phyloP scores from a whole-genome alignment of 2,329 filamentous ascomycete species.

The Epichloe sibirici region DNA sequence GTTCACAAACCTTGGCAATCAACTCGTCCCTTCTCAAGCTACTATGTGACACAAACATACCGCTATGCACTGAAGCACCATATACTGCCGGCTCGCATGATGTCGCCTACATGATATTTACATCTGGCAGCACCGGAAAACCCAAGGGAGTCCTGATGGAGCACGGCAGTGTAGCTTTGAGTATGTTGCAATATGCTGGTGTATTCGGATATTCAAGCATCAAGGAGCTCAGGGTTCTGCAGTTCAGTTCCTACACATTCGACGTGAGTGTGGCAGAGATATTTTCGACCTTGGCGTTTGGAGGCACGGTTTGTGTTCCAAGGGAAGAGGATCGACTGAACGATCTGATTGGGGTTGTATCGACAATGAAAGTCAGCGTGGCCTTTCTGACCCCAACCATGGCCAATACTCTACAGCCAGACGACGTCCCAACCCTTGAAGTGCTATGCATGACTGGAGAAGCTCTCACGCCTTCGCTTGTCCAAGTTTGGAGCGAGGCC shows the following conservation, averaged over 20 bases:
- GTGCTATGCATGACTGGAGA: not conserved
- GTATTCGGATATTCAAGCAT: not conserved
- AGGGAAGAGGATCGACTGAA: slow-evolving; percentile 9
- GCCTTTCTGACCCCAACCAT: slow-evolving; percentile 1
- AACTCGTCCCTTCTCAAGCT: not conserved
- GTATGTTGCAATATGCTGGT: not conserved
- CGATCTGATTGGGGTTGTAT: slow-evolving; percentile 4
- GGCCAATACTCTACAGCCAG: not conserved
- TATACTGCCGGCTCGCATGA: not conserved
- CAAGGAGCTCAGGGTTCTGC: not conserved
- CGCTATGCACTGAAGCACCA: not conserved
- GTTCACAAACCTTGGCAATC: not conserved
- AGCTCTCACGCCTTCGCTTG: not conserved
- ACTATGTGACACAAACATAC: not conserved
- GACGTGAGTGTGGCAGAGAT: slow-evolving; percentile 10
- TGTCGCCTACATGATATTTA: not conserved
- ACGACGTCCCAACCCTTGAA: not conserved
- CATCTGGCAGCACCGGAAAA: not conserved
- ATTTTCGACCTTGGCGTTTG: slow-evolving; percentile 7
- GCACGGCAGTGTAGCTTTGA: not conserved
- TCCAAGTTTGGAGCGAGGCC: not conserved
- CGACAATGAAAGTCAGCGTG: not conserved
- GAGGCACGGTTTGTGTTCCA: slow-evolving; percentile 10
- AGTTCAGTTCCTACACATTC: slow-evolving; percentile 11
- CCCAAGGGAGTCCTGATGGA: not conserved